These are phyloP conservation scores for Chionographis japonica DNA, from an alignment of 106 monocot genomes.

Conservation along the genomic window DNA sequence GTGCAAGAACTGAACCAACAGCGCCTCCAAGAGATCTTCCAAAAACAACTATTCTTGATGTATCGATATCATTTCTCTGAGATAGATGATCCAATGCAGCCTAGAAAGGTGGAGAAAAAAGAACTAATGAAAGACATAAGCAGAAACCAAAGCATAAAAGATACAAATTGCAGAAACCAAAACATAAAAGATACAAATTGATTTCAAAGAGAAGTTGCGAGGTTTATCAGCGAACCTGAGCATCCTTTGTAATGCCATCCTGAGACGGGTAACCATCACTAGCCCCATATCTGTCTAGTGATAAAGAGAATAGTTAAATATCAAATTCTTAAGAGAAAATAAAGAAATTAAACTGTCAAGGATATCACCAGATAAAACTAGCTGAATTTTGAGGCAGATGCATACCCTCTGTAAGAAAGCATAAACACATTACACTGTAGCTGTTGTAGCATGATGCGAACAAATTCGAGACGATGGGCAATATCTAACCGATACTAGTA, in stretches of 20 bases:
- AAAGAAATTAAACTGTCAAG: background rate
- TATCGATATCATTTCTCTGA: constrained; percentile 82
- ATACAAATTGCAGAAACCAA: constrained; percentile 8
- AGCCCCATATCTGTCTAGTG: constrained; percentile 69
- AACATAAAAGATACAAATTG: constrained; percentile 2
- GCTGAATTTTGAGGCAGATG: background rate
- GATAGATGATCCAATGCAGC: constrained; percentile 89
- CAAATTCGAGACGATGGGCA: constrained; percentile 90
- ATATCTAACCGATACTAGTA: constrained; percentile 64
- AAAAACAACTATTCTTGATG: constrained; percentile 92
- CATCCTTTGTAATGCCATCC: constrained; percentile 83
- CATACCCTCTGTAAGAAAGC: constrained; percentile 98
- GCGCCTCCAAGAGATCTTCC: constrained; percentile 99
- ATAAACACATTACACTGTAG: constrained; percentile 93
- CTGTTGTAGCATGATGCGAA: constrained; percentile 77
- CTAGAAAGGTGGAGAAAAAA: constrained; percentile 30
- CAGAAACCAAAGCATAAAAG: constrained; percentile 17
- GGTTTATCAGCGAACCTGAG: constrained; percentile 44
- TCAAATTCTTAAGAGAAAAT: background rate
- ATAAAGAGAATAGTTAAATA: constrained; percentile 2
- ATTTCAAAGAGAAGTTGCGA: too few species aligned
- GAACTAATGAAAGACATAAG: background rate
- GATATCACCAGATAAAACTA: background rate
- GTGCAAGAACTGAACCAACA: constrained; percentile 84
- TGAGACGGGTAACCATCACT: constrained; percentile 97